Base-by-base conservation (phyloP, 2,329 filamentous ascomycete species). In the Cryphonectria carpinicola region DNA sequence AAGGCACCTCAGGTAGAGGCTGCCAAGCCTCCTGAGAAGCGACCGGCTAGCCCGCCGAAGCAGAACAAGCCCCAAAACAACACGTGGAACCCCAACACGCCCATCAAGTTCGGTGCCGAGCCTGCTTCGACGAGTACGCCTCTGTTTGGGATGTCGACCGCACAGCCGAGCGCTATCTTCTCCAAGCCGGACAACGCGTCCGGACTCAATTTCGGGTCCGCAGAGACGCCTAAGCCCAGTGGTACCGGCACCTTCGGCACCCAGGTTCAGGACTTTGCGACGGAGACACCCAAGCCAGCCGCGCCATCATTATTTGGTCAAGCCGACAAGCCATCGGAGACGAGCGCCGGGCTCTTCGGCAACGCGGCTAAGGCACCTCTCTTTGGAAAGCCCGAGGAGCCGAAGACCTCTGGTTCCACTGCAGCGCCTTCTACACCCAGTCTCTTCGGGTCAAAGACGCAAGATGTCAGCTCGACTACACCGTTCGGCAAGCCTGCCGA, bases 41-140 rank as follows among this genome's bases (percentile, higher is more conserved):
- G 80, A 76, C 82, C 84, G 63, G 79, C 81, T 5, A 86, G 82
- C 78, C 84, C 82, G 25, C 83, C 82, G 7, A 83, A 85, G 65
- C 68, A 76, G 76, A 76, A 32, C 65, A 76, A 70, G 67, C 74
- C 60, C 68, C 75, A 49, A 28, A 82, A 86, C 74, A 82, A 86
- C 63, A 86, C 84, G 0, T 87, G 85, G 85, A 85, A 81, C 56
- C 80, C 82, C 11, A 80, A 82, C 69, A 82, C 79, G 1, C 87
- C 87, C 2, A 87, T 90, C 77, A 88, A 88, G 76, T 88, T 88
- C 75, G 82, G 82, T 17, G 67, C 79, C 35, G 67, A 78, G 25
- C 70, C 78, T 14, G 76, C 79, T 41, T 68, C 79, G 52, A 73
- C 74, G 58, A 69, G 61, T n/a, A 35, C 68, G 46, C 63, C 75